Evolutionary conservation across 1,139 yeast species (phyloP), one percentile per base, ranked within the genome.

Genomic region (Suhomyces coccinellae): DNA sequence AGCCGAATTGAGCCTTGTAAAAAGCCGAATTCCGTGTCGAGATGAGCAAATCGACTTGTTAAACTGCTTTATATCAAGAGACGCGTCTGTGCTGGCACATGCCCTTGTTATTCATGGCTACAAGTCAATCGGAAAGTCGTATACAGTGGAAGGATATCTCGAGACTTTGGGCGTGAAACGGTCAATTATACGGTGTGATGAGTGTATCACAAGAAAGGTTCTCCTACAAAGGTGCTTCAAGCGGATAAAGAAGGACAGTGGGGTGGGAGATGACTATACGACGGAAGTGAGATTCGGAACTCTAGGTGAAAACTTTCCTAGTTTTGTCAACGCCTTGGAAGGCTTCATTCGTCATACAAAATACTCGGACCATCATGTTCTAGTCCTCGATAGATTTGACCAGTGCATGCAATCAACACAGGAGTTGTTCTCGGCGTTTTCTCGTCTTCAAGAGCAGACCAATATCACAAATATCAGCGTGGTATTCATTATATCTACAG

Each of bases 351-450:
- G 53, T 8, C 63, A 62, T 5, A 54, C 69, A 0, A 51, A 54
- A 0, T 75, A 72, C 49, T 39, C 51, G 0, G 63, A 68, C 2
- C 70, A 67, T n/a, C 85, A 81, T 52, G 72, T 80, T 6, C 59
- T 83, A 33, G 82, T 83, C 0, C 63, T 83, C n/a, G 88, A 83
- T 52, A 61, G 83, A 10, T 68, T 80, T 29, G 87, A 83, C 55
- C 74, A 73, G 48, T 69, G 83, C 36, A 72, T 74, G 54, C 87
- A 80, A 33, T 67, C 71, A 20, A 65, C 74, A 0, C 65, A 68
- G 12, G 79, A 72, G 9, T 50, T 82, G 9, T 67, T 73, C 46
- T 62, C 70, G n/a, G 71, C 78, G 10, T 76, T 83, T 52, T 55
- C 74, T 2, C 65, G 79, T 38, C 52, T 82, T 31, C 68, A 69